Conservation (phyloP, 129 eudicot genomes). For the Flaveria brownii region DNA sequence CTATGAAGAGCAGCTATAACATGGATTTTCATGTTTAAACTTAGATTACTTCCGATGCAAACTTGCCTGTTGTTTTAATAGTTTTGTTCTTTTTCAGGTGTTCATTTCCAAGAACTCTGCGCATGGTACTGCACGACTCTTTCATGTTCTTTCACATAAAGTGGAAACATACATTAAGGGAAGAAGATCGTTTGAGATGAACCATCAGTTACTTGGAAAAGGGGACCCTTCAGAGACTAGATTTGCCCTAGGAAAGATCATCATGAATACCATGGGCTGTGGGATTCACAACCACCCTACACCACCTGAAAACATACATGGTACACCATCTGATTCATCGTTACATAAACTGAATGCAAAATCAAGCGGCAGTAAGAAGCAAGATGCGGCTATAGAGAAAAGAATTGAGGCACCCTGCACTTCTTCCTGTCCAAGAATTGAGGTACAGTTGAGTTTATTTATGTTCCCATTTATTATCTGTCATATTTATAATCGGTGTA, state of each 20-base stretch:
- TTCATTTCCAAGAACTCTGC: constrained; percentile 51
- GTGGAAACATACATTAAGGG: constrained; percentile 27
- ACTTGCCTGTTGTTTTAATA: neutral
- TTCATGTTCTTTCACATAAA: constrained; percentile 27
- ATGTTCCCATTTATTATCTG: neutral
- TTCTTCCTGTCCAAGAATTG: constrained; percentile 19
- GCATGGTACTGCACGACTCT: constrained; percentile 32
- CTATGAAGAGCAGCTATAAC: neutral
- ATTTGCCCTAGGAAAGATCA: constrained; percentile 75
- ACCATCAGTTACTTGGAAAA: constrained; percentile 49
- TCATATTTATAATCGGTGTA: neutral
- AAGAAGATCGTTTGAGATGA: constrained; percentile 39
- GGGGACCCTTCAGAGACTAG: constrained; percentile 54
- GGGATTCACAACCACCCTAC: constrained; percentile 16
- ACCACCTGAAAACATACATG: neutral
- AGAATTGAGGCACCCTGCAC: constrained; percentile 1
- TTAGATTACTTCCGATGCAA: constrained; percentile 4
- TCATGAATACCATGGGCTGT: constrained; percentile 58
- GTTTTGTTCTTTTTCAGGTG: constrained; percentile 48
- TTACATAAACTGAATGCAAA: constrained; percentile 20
- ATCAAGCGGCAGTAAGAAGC: constrained; percentile 22
- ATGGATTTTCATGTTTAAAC: neutral
- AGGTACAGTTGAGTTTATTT: constrained; percentile 12
- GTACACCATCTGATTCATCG: neutral
- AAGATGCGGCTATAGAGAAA: constrained; percentile 15